phyloP scores from a whole-genome alignment of 306 rosid genomes.

The Prunus mongolica region DNA sequence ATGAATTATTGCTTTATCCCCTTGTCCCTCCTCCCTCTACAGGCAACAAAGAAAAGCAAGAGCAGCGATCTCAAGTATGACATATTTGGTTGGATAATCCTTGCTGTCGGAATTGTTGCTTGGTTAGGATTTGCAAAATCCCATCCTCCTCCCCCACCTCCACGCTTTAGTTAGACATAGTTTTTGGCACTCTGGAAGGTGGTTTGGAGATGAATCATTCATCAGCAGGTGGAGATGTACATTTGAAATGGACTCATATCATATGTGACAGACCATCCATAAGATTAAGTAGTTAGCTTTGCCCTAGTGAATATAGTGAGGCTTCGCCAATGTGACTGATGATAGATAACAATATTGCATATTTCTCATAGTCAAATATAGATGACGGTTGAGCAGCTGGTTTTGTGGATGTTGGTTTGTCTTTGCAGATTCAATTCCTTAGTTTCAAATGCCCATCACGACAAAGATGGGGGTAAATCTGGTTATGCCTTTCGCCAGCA shows the following conservation, averaged over 20 bases:
- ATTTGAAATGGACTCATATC: neutral
- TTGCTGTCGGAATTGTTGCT: constrained; percentile 58
- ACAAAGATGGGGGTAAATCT: neutral
- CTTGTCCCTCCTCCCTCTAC: constrained; percentile 3
- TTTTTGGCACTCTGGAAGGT: neutral
- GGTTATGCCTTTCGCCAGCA: too few relatives aligned
- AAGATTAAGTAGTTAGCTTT: neutral
- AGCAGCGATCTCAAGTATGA: constrained; percentile 63
- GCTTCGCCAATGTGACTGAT: neutral
- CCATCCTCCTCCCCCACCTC: constrained; percentile 48
- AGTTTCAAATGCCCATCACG: neutral
- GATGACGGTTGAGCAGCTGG: neutral
- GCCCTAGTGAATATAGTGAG: neutral
- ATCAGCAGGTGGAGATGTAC: neutral
- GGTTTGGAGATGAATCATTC: neutral
- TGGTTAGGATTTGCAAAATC: constrained; percentile 66
- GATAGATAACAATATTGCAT: neutral
- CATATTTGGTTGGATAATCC: constrained; percentile 72
- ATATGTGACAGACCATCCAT: neutral
- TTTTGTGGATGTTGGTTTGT: neutral
- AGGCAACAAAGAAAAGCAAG: constrained; percentile 54
- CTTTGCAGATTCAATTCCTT: neutral
- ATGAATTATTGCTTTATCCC: neutral
- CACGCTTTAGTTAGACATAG: constrained; percentile 14
- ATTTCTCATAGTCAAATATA: neutral